Evolutionary conservation across 164 flowering plant species (phyloP), one percentile per base, ranked within the genome.

Genomic region (Warburgia ugandensis): DNA sequence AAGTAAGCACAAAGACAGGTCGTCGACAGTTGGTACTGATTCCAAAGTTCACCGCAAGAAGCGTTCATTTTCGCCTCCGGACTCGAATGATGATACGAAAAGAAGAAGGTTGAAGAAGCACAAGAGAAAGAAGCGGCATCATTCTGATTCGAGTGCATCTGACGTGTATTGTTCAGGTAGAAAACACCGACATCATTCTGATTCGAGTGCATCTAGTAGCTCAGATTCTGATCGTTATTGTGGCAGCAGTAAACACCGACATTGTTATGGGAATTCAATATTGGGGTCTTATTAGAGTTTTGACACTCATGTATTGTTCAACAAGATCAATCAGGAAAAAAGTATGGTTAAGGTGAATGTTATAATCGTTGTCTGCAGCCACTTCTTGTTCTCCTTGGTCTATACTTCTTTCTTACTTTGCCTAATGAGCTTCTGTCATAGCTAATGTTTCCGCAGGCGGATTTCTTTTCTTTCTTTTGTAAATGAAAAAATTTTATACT

Each of bases 1-100:
- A 68, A 63, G 71, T 47, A 83, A 75, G 66, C 75, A 68, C 63
- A 79, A 46, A 48, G 68, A 58, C 58, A 62, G 14, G 40, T 66
- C 76, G 31, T 63, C 76, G 38, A 60, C 55, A 6, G 21, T 5
- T 19, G 26, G n/a, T 31, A 36, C 45, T n/a, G 61, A 68, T 21
- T 40, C 29, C 28, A 47, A 58, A 54, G 43, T 40, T 60, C 31
- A 21, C 52, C 54, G 57, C 31, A 66, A 56, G 25, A 65, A 45
- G n/a, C 29, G 37, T 11, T 45, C 67, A 4, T 52, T 47, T 8
- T 62, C 70, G 13, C 32, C 65, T 50, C 58, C 66, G 28, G 62
- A 57, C 23, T 55, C 63, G 60, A 74, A 56, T 37, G 27, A 33
- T 27, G 55, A 52, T 16, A 22, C 10, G 37, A 62, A 60, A 58